These are phyloP conservation scores for Penicillium sp. DNA, from an alignment of 2,329 filamentous ascomycete species.

Conservation along the genomic window DNA sequence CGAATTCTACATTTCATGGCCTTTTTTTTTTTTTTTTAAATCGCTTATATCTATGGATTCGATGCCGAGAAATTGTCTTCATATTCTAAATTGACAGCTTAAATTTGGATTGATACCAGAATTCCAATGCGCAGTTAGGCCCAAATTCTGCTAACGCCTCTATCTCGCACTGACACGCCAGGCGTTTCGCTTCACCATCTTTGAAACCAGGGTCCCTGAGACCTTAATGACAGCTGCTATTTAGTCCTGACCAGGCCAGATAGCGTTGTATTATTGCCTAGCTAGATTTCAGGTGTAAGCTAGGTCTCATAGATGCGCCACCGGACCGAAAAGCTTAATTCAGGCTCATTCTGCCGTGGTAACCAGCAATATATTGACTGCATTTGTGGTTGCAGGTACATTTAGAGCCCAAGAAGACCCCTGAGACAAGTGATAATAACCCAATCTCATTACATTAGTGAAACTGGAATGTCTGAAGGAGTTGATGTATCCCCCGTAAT, in stretches of 20 bases:
- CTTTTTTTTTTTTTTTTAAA: background rate
- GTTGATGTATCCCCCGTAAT: background rate
- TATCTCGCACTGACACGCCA: background rate
- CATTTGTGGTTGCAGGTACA: background rate
- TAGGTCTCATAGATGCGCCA: background rate
- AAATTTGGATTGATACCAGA: no score
- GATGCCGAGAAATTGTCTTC: background rate
- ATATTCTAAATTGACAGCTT: background rate
- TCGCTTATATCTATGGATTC: background rate
- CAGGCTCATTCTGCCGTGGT: no score
- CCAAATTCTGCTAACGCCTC: background rate
- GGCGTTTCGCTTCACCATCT: slow-evolving; percentile 7
- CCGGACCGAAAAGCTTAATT: background rate
- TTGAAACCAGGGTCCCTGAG: slow-evolving; percentile 4
- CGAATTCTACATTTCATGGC: background rate
- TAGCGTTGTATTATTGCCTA: background rate
- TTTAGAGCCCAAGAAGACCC: background rate
- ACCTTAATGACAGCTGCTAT: background rate
- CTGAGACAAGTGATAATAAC: background rate
- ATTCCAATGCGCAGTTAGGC: background rate
- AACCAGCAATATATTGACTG: no score
- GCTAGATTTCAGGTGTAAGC: background rate
- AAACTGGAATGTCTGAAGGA: background rate
- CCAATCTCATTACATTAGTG: background rate
- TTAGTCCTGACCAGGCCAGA: background rate